Percentiles rank a stretch among this genome's conserved stretches.
phyloP scores from a whole-genome alignment of 805 yeast genomes.

The Yarrowia porcina region DNA sequence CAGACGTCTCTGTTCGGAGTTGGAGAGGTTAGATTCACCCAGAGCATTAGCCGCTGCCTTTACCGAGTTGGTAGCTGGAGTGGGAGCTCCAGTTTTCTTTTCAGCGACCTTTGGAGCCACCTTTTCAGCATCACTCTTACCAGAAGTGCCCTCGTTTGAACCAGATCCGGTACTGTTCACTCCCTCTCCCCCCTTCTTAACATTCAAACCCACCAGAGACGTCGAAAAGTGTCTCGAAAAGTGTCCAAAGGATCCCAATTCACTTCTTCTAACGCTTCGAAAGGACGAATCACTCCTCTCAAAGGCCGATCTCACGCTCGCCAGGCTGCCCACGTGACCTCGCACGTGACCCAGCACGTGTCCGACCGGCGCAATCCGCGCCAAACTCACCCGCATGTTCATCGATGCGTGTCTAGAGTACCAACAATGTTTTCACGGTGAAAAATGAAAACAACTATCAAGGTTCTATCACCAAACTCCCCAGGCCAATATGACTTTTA shows the following conservation, averaged over 20 bases:
- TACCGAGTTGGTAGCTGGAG: background rate
- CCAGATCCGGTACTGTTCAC: no score
- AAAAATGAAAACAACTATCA: background rate
- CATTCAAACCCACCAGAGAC: no score
- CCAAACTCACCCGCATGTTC: conserved; percentile 4
- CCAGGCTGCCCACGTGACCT: background rate
- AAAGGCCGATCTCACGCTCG: no score
- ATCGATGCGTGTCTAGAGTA: background rate
- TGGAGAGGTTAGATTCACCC: conserved; percentile 2
- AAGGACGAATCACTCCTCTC: no score
- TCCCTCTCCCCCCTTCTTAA: no score
- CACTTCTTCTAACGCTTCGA: no score
- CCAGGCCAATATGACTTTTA: background rate
- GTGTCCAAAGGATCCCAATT: no score
- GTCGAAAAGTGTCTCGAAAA: no score
- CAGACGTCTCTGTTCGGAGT: background rate
- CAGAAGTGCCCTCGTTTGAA: no score
- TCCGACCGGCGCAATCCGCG: background rate
- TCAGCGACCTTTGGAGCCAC: no score
- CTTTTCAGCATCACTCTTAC: no score
- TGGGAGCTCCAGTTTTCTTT: no score
- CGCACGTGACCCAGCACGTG: conserved; percentile 6
- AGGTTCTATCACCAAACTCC: background rate
- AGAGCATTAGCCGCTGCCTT: background rate
- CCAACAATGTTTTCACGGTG: background rate